Percentiles rank a stretch among this genome's conserved stretches.
Evolutionary conservation across 805 yeast species (phyloP).

Genomic region (Allodekkera sacchari): DNA sequence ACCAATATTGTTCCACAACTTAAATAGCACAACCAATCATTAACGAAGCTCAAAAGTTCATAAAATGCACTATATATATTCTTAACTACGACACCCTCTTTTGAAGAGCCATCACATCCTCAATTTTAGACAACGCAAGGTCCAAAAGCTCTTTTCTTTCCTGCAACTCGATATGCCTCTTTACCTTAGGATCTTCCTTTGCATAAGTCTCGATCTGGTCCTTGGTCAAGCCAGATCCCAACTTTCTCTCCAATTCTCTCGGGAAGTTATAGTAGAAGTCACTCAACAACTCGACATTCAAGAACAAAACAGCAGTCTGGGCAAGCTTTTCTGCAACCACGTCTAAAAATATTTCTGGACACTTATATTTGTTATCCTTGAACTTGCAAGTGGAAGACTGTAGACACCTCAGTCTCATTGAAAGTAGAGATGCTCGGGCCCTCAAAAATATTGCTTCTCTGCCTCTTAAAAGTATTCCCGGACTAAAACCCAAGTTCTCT

Average conservation of each 20-base stretch:
- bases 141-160: slow-evolving; percentile 86
- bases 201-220: slow-evolving; percentile 88
- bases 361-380: slow-evolving; percentile 75
- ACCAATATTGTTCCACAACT: no score
- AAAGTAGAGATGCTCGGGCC: slow-evolving; percentile 62
- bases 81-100: no score
- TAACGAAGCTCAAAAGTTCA: no score
- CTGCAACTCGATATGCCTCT: slow-evolving; percentile 86
- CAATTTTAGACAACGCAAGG: slow-evolving; percentile 76
- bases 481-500: slow-evolving; percentile 81
- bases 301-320: slow-evolving; percentile 83
- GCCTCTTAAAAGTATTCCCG: slow-evolving; percentile 67
- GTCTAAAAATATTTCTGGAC: slow-evolving; percentile 92
- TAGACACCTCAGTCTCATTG: slow-evolving; percentile 69
- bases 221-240: slow-evolving; percentile 52
- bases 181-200: slow-evolving; percentile 86
- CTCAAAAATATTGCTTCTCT: slow-evolving; percentile 72
- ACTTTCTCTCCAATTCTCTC: slow-evolving; percentile 74
- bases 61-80: no score
- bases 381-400: slow-evolving; percentile 68
- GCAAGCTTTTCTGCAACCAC: slow-evolving; percentile 89
- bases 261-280: slow-evolving; percentile 97
- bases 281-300: slow-evolving; percentile 87
- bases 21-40: no score
- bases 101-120: slow-evolving; percentile 67